Conservation (phyloP, 2,329 filamentous ascomycete species). For the Xylaria sp. region DNA sequence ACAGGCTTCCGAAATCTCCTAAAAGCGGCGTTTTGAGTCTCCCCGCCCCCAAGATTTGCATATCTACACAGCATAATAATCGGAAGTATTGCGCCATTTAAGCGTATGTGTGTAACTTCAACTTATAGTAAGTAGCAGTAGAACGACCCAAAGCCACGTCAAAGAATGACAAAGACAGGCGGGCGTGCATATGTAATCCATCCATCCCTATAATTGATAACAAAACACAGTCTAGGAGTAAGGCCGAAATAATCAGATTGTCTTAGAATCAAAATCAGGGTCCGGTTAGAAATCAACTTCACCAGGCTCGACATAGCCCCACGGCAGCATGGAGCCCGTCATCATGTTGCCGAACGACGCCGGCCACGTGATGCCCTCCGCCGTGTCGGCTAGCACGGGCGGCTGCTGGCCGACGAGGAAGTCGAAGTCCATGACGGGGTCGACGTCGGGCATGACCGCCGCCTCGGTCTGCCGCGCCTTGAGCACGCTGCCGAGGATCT, state of each 20-base stretch:
- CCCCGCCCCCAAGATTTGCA: too few relatives aligned
- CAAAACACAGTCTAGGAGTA: too few relatives aligned
- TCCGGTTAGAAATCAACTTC: slow-evolving; percentile 16
- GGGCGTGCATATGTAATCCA: too few relatives aligned
- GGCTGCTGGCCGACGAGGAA: slow-evolving; percentile 37
- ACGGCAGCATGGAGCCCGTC: slow-evolving; percentile 33
- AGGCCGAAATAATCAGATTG: neutral
- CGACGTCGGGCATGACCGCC: slow-evolving; percentile 30
- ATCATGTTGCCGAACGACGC: slow-evolving; percentile 34
- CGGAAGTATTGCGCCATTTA: neutral
- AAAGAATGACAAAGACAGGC: too few relatives aligned
- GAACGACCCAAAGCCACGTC: neutral
- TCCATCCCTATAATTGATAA: too few relatives aligned
- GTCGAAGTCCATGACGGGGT: slow-evolving; percentile 44
- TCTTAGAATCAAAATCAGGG: neutral
- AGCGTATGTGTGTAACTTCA: neutral
- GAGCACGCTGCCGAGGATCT: slow-evolving; percentile 54
- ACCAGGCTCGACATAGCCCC: slow-evolving; percentile 18
- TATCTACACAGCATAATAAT: neutral
- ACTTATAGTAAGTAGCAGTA: too few relatives aligned
- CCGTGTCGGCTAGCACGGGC: slow-evolving; percentile 11
- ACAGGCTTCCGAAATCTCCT: neutral
- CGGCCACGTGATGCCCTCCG: slow-evolving; percentile 27
- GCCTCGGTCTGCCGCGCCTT: slow-evolving; percentile 37
- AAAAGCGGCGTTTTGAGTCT: too few relatives aligned